Base-by-base conservation (phyloP, 2,329 filamentous ascomycete genomes). In the Ophioceras dolichostomum region DNA sequence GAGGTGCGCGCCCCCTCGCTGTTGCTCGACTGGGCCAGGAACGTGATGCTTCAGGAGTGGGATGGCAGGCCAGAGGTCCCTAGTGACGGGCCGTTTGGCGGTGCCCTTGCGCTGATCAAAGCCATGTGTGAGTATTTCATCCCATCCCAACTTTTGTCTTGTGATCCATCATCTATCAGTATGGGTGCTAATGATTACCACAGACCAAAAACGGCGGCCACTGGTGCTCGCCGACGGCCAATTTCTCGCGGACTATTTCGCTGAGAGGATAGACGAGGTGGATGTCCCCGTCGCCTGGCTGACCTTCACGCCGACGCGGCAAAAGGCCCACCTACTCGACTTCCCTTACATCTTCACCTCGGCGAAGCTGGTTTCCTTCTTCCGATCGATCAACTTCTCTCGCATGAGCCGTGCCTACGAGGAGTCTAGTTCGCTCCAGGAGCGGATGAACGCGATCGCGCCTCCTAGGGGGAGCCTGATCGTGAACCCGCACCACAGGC, bases 301-400 rank as follows among this genome's bases (percentile, higher is more conserved):
- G 37, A 66, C 70, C 4, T 78, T 75, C 42, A 62, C 61, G 3
- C 63, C 72, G 0, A 78, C 75, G 22, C 74, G 68, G 41, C 76
- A 77, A 46, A 73, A 64, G 20, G 62, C 79, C 17, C 87, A 95
- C 55, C 62, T 96, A 1, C 62, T 96, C 4, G 79, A 87, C 41
- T 85, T 82, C 44, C 76, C 84, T 0, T 93, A 82, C 51, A 66
- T 96, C 0, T 94, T 95, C 49, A 76, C 71, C 16, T 70, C 79
- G 0, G 68, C 78, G 0, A 75, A 76, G 2, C 61, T 94, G 3
- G 79, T 94, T 3, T 77, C 76, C 0, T 94, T 87, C 53, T 95
- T 96, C 54, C 79, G 89, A 14, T 76, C 85, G 4, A 79, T 94
- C 50, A 95, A 94, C 52, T 86, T 91, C 49, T 76, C 83, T 0